A percentile compares a stretch with the other conserved stretches of the same genome.
phyloP scores from a whole-genome alignment of 257 asterid genomes.

The Petrea volubilis region DNA sequence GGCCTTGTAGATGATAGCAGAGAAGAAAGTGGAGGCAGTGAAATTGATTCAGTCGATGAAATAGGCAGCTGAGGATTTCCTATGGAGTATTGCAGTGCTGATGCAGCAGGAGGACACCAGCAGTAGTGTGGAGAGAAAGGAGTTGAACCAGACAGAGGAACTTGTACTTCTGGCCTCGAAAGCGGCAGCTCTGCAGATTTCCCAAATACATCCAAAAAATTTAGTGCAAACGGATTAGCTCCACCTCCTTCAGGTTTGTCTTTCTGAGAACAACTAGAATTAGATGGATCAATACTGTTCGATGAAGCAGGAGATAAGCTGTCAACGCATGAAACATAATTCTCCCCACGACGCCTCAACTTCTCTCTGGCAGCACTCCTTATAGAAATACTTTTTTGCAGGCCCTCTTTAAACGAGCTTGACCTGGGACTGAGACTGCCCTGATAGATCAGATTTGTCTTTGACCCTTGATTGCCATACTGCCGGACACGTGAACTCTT shows the following conservation, averaged over 20 bases:
- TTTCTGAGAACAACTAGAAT: slow-evolving; percentile 32
- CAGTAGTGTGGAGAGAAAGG: slow-evolving; percentile 76
- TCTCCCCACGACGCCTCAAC: slow-evolving; percentile 55
- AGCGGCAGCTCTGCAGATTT: slow-evolving; percentile 32
- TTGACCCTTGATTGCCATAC: slow-evolving; percentile 46
- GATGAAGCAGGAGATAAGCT: slow-evolving; percentile 31
- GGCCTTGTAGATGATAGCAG: slow-evolving; percentile 50
- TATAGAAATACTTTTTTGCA: slow-evolving; percentile 47
- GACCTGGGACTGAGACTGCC: slow-evolving; percentile 68
- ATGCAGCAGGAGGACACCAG: slow-evolving; percentile 84
- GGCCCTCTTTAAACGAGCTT: slow-evolving; percentile 61
- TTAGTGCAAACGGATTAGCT: slow-evolving; percentile 31
- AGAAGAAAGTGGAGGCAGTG: slow-evolving; percentile 67
- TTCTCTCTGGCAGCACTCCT: slow-evolving; percentile 52
- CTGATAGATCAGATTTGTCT: slow-evolving; percentile 46
- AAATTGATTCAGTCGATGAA: slow-evolving; percentile 44
- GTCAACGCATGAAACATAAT: slow-evolving; percentile 36
- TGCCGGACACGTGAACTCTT: slow-evolving; percentile 53
- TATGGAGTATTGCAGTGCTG: slow-evolving; percentile 45
- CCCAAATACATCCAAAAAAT: slow-evolving; percentile 40
- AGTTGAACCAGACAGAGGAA: slow-evolving; percentile 42
- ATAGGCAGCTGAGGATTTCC: slow-evolving; percentile 44
- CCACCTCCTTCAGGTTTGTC: slow-evolving; percentile 35
- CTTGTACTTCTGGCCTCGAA: slow-evolving; percentile 37
- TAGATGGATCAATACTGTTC: slow-evolving; percentile 31